These are phyloP conservation scores for Myriangium duriaei DNA, from an alignment of 2,329 filamentous ascomycete species.

Conservation along the genomic window DNA sequence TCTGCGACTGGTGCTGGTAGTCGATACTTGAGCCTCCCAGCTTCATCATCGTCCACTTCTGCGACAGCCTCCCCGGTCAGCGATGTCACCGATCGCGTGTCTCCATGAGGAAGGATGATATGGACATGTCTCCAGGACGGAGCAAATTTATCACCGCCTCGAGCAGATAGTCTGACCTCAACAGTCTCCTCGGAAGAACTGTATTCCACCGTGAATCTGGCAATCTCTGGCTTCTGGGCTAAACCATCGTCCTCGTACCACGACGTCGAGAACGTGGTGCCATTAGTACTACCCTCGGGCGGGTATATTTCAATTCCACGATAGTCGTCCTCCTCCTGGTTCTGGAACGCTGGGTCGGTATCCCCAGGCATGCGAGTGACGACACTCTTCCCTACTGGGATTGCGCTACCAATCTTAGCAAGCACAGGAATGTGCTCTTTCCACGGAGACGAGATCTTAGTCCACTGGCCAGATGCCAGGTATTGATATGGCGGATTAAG, in stretches of 20 bases:
- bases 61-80: conserved; percentile 12
- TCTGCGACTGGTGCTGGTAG: background rate
- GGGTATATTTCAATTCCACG: conserved; percentile 47
- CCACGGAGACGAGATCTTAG: conserved; percentile 39
- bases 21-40: conserved; percentile 15
- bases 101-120: conserved; percentile 40
- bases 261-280: conserved; percentile 26
- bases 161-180: conserved; percentile 29
- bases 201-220: conserved; percentile 33
- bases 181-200: conserved; percentile 33
- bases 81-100: conserved; percentile 29
- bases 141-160: conserved; percentile 29
- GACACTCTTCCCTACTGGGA: conserved; percentile 41
- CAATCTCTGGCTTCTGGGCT: conserved; percentile 30
- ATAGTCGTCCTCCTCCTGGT: conserved; percentile 40
- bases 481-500: conserved; percentile 49
- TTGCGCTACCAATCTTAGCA: conserved; percentile 41
- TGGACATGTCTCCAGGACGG: conserved; percentile 39
- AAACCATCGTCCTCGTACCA: conserved; percentile 50
- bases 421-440: conserved; percentile 42
- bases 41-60: conserved; percentile 14
- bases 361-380: conserved; percentile 37
- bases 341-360: conserved; percentile 27
- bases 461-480: conserved; percentile 42
- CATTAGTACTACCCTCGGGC: conserved; percentile 28